Conservation (phyloP, 169 alveolate genomes). For the Plasmodium berghei region DNA sequence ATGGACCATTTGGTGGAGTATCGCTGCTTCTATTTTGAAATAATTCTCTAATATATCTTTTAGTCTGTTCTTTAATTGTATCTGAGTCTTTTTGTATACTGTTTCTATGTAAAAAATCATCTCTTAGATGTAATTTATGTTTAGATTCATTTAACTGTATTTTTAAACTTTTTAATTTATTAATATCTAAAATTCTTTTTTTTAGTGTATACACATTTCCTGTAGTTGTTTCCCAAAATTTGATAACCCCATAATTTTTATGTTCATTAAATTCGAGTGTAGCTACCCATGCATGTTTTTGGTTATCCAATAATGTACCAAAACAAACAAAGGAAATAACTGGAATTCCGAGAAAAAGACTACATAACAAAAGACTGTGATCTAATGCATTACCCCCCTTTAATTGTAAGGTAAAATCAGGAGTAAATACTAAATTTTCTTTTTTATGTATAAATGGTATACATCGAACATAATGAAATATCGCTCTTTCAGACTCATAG, state of each 20-base stretch:
- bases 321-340: constrained; percentile 86
- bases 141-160: constrained; percentile 49
- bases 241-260: constrained; percentile 76
- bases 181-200: constrained; percentile 72
- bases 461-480: constrained; percentile 80
- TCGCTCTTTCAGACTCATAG: constrained; percentile 74
- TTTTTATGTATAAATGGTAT: constrained; percentile 79
- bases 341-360: constrained; percentile 82
- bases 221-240: constrained; percentile 87
- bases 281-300: constrained; percentile 85
- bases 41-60: constrained; percentile 71
- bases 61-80: constrained; percentile 58
- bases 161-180: constrained; percentile 45
- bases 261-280: constrained; percentile 77
- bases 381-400: constrained; percentile 88
- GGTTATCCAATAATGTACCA: constrained; percentile 83
- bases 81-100: constrained; percentile 16
- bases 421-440: constrained; percentile 78
- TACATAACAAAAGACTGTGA: constrained; percentile 84
- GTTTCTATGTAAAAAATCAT: constrained; percentile 33
- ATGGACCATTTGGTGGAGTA: constrained; percentile 47
- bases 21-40: constrained; percentile 68
- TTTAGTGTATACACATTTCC: constrained; percentile 81
- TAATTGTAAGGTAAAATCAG: constrained; percentile 85
- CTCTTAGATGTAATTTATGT: constrained; percentile 48